A percentile compares a stretch with the other conserved stretches of the same genome.
phyloP scores from a whole-genome alignment of 1,284 basidiomycete genomes.

The Rhodotorula sp. region DNA sequence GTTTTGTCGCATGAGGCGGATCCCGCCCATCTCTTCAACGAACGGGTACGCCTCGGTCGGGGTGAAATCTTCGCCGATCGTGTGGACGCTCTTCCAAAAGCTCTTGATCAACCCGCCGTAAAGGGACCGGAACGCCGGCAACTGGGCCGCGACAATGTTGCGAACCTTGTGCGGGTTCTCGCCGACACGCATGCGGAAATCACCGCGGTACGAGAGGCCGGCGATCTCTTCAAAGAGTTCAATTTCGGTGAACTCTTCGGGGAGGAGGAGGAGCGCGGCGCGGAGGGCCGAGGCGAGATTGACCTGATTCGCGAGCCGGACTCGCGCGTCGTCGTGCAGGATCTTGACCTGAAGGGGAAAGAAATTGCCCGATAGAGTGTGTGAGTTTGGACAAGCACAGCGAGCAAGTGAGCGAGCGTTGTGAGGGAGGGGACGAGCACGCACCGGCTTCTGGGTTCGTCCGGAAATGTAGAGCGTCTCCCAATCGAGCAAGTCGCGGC shows the following conservation, averaged over 20 bases:
- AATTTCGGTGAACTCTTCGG: conserved; percentile 66
- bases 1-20: conserved; percentile 60
- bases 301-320: conserved; percentile 86
- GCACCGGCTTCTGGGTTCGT: conserved; percentile 87
- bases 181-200: conserved; percentile 84
- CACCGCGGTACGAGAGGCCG: conserved; percentile 81
- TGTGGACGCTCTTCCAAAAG: conserved; percentile 41
- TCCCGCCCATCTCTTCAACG: conserved; percentile 13
- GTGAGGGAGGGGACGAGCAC: background rate
- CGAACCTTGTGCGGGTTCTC: conserved; percentile 93
- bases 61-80: conserved; percentile 31
- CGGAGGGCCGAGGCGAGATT: conserved; percentile 88
- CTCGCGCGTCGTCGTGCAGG: conserved; percentile 79
- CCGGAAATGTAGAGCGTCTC: conserved; percentile 89
- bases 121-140: conserved; percentile 77
- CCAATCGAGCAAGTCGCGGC: conserved; percentile 88
- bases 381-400: background rate
- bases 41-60: background rate
- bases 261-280: conserved; percentile 67
- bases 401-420: conserved; percentile 16
- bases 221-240: conserved; percentile 84
- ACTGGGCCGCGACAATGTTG: conserved; percentile 84
- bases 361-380: rapidly evolving
- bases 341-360: conserved; percentile 60
- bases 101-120: conserved; percentile 65